A percentile compares a stretch with the other conserved stretches of the same genome.
Conservation (phyloP, 2,329 filamentous ascomycete species). For the Colletotrichum incanum region DNA sequence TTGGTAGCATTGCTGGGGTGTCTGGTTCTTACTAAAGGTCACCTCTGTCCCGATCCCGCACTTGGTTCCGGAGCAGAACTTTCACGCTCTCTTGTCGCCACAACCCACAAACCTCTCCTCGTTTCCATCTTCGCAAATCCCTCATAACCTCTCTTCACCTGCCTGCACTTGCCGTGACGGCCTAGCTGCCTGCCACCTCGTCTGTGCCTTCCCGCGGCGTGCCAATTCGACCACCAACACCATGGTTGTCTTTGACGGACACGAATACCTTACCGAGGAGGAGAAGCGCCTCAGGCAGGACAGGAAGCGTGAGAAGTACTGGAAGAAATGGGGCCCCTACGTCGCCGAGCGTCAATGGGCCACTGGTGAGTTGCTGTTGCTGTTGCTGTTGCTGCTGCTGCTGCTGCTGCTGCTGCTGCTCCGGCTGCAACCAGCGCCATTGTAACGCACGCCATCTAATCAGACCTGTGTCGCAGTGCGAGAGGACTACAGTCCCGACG, state of each 20-base stretch:
- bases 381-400: slow-evolving; percentile 28
- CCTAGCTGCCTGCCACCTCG: slow-evolving; percentile 14
- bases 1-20: slow-evolving; percentile 39
- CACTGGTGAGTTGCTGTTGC: slow-evolving; percentile 73
- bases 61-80: slow-evolving; percentile 16
- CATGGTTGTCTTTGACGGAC: slow-evolving; percentile 93
- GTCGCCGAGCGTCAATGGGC: slow-evolving; percentile 96
- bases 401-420: not conserved
- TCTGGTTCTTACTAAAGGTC: slow-evolving; percentile 41
- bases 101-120: slow-evolving; percentile 36
- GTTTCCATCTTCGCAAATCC: slow-evolving; percentile 19
- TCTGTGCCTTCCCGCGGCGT: slow-evolving; percentile 12
- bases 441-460: slow-evolving; percentile 24
- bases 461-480: slow-evolving; percentile 69
- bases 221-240: slow-evolving; percentile 21
- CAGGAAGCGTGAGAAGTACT: slow-evolving; percentile 87
- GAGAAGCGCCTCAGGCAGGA: slow-evolving; percentile 93
- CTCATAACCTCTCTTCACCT: slow-evolving; percentile 20
- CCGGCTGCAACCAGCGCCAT: not conserved
- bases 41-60: slow-evolving; percentile 33
- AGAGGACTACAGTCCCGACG: slow-evolving; percentile 91
- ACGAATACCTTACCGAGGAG: slow-evolving; percentile 90
- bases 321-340: slow-evolving; percentile 99
- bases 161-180: slow-evolving; percentile 28
- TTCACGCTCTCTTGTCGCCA: slow-evolving; percentile 21